These are phyloP conservation scores for Blumeria hordei DNA, from an alignment of 2,329 filamentous ascomycete species.

Conservation along the genomic window DNA sequence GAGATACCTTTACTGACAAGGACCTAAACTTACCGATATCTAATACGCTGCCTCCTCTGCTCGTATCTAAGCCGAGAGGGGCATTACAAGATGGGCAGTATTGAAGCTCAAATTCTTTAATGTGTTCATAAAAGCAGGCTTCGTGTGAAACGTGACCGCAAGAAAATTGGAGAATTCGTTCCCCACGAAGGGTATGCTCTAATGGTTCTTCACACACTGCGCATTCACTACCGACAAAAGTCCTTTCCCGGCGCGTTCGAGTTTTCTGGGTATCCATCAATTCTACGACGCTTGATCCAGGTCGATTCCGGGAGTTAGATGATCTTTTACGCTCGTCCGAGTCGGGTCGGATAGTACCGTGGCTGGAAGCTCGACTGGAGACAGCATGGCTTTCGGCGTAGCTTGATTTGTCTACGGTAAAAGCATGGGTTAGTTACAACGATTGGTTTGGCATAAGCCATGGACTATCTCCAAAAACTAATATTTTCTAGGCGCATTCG, in stretches of 20 bases:
- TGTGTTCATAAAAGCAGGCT: constrained; percentile 96
- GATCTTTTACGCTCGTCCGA: constrained; percentile 6
- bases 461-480: constrained; percentile 7
- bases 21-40: constrained; percentile 44
- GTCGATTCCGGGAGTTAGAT: constrained; percentile 10
- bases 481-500: constrained; percentile 12
- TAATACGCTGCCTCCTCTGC: constrained; percentile 73
- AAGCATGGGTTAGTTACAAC: neutral
- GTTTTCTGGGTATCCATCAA: constrained; percentile 53
- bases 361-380: constrained; percentile 1
- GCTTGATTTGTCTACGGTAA: neutral
- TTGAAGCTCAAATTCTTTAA: constrained; percentile 80
- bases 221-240: constrained; percentile 85
- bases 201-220: constrained; percentile 91
- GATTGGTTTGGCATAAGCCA: constrained; percentile 5
- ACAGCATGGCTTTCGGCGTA: constrained; percentile 2
- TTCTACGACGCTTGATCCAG: constrained; percentile 26
- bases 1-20: constrained; percentile 2
- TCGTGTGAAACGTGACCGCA: constrained; percentile 96
- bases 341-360: constrained; percentile 3
- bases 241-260: constrained; percentile 66
- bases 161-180: constrained; percentile 84
- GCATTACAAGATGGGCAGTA: constrained; percentile 88
- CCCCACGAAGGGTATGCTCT: constrained; percentile 81
- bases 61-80: constrained; percentile 73